A percentile compares a stretch with the other conserved stretches of the same genome.
Evolutionary conservation across 1,284 basidiomycete species (phyloP).

Genomic region (Papiliotrema laurentii): DNA sequence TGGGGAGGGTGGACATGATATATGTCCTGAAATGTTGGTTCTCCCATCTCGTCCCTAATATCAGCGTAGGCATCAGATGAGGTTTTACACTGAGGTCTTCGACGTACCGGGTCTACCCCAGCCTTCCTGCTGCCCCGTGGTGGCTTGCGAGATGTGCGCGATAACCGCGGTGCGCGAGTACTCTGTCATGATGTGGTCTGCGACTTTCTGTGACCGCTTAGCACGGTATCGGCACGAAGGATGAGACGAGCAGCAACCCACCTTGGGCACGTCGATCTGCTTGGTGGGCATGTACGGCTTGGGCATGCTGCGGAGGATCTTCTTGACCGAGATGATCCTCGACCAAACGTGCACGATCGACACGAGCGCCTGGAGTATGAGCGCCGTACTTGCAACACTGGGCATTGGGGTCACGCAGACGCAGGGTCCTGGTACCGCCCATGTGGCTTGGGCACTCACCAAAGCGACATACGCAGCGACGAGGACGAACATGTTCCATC

Average conservation of each 20-base stretch:
- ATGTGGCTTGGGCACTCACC: too few relatives aligned
- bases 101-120: constrained; percentile 70
- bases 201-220: constrained; percentile 56
- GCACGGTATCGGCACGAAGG: not conserved
- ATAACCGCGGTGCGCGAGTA: constrained; percentile 72
- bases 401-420: not conserved
- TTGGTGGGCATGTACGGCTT: constrained; percentile 62
- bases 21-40: constrained; percentile 37
- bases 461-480: constrained; percentile 35
- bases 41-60: constrained; percentile 37
- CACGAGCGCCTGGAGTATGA: constrained; percentile 20
- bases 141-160: constrained; percentile 69
- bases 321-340: constrained; percentile 36
- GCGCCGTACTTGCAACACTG: not conserved
- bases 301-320: constrained; percentile 54
- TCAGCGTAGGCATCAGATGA: not conserved
- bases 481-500: constrained; percentile 43
- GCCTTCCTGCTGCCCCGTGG: constrained; percentile 65
- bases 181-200: constrained; percentile 69
- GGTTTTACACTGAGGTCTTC: not conserved
- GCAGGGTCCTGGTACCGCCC: too few relatives aligned
- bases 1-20: constrained; percentile 30
- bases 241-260: constrained; percentile 40
- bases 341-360: constrained; percentile 36
- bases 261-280: constrained; percentile 66